Evolutionary conservation across 2,329 filamentous ascomycete genomes (phyloP), one percentile per base, ranked within the genome.

Genomic region (Neonectria sp.): DNA sequence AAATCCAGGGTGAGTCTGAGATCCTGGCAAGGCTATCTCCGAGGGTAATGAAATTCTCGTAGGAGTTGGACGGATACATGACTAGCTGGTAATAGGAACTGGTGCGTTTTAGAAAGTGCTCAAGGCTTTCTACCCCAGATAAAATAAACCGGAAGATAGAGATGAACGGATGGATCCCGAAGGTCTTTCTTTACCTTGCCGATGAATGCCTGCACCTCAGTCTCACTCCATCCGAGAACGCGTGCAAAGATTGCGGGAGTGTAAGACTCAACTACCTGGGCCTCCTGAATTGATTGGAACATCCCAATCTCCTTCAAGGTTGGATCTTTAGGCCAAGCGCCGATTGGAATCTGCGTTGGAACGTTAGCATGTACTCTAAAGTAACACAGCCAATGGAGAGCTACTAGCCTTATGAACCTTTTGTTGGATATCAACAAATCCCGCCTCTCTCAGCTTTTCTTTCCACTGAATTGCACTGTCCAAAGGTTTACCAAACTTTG

Each of bases 401-500:
- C 27, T 7, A n/a, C 25, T 51, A 13, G 55, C 53, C 63, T 63
- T 63, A 43, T 24, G 49, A 3, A 65, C 21, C 24, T 65, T 49
- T 8, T 65, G 55, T n/a, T 60, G 57, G 6, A 60, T 45, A 13
- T 60, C 56, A 1, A 55, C 49, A 12, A 65, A 65, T 7, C 62
- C 62, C 3, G 56, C 56, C 1, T 25, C 45, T 17, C 45, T 48
- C 35, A 66, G 13, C 45, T 63, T 58, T 6, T 63, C 46, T 13
- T 55, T 15, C 49, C 57, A 65, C 15, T 15, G 24, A 7, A 24
- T 49, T 17, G 65, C 61, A 6, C 33, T 46, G 13, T 68, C 65
- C 1, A 68, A 45, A 2, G 65, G 56, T 27, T 68, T 68, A 0
- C 65, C 65, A 13, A 68, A 68, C 51, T 53, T 68, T 2, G 51